Percentiles rank a stretch among this genome's conserved stretches.
phyloP scores from a whole-genome alignment of 345 rosid genomes.

The Raphanus raphanistrum region DNA sequence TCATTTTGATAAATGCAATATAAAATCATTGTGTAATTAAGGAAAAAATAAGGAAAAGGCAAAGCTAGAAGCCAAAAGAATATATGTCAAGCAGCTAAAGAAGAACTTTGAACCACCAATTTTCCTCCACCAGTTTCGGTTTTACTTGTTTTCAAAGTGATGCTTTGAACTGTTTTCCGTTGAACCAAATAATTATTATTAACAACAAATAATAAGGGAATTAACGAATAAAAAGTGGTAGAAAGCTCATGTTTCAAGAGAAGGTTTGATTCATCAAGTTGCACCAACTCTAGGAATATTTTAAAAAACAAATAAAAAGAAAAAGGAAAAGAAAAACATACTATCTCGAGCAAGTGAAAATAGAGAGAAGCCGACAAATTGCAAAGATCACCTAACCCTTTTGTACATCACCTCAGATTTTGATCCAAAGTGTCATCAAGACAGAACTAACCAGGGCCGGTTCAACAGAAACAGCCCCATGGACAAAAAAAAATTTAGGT shows the following conservation, averaged over 20 bases:
- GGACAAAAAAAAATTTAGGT: too few relatives aligned
- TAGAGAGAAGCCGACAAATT: conserved; percentile 32
- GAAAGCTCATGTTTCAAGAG: conserved; percentile 36
- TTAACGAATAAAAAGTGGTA: conserved; percentile 23
- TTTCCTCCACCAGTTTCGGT: conserved; percentile 8
- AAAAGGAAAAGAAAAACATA: not conserved
- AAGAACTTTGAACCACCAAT: not conserved
- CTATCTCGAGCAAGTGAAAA: conserved; percentile 20
- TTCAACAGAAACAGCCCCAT: too few relatives aligned
- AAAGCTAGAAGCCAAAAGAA: conserved; percentile 6
- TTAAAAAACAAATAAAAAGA: not conserved
- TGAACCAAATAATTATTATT: conserved; percentile 14
- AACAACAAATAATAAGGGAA: not conserved
- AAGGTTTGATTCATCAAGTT: conserved; percentile 24
- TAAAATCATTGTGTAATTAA: conserved; percentile 4
- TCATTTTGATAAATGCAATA: not conserved
- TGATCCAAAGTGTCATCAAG: conserved; percentile 5
- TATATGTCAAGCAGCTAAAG: not conserved
- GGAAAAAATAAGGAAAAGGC: not conserved
- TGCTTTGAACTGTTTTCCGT: conserved; percentile 25
- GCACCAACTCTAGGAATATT: conserved; percentile 15
- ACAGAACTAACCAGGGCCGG: not conserved
- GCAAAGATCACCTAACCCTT: conserved; percentile 32
- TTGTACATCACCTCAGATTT: conserved; percentile 14
- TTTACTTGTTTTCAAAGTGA: conserved; percentile 32